Evolutionary conservation across 257 asterid genomes (phyloP).

Genomic region (Mentha longifolia): DNA sequence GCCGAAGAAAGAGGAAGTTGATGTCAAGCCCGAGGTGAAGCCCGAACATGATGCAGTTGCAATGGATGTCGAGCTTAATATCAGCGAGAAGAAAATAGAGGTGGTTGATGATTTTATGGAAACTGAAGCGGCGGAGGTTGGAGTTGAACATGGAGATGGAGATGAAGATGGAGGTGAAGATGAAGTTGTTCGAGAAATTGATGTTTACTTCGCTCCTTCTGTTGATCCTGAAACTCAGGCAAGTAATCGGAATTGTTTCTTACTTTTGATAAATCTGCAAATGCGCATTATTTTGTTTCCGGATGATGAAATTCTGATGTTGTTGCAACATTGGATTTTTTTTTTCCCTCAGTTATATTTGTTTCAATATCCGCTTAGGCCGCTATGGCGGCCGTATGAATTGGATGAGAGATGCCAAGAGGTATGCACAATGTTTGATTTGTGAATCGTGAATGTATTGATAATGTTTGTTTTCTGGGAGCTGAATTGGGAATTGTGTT

Average conservation of each 20-base stretch:
- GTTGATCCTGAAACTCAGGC: constrained; percentile 55
- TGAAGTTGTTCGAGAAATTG: constrained; percentile 72
- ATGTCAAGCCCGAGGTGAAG: constrained; percentile 35
- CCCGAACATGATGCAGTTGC: constrained; percentile 33
- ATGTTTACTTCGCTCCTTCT: constrained; percentile 64
- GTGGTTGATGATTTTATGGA: constrained; percentile 47
- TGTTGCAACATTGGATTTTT: constrained; percentile 8
- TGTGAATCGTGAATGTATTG: constrained; percentile 7
- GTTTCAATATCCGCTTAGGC: constrained; percentile 82
- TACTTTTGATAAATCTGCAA: background rate
- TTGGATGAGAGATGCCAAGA: constrained; percentile 68
- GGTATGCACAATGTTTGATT: constrained; percentile 43
- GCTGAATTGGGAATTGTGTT: constrained; percentile 19
- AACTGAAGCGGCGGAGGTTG: constrained; percentile 34
- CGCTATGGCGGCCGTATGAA: constrained; percentile 86
- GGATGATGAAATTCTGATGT: constrained; percentile 10
- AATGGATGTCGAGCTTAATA: constrained; percentile 53
- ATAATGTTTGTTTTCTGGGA: background rate
- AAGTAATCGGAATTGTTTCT: background rate
- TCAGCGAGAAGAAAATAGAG: constrained; percentile 34
- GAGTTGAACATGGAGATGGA: constrained; percentile 45
- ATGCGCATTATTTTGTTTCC: background rate
- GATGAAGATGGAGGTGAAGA: too few species aligned
- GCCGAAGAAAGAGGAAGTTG: constrained; percentile 50
- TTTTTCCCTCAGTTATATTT: constrained; percentile 61